These are phyloP conservation scores for Antrodiella citrinella DNA, from an alignment of 768 basidiomycete genomes.

Conservation along the genomic window DNA sequence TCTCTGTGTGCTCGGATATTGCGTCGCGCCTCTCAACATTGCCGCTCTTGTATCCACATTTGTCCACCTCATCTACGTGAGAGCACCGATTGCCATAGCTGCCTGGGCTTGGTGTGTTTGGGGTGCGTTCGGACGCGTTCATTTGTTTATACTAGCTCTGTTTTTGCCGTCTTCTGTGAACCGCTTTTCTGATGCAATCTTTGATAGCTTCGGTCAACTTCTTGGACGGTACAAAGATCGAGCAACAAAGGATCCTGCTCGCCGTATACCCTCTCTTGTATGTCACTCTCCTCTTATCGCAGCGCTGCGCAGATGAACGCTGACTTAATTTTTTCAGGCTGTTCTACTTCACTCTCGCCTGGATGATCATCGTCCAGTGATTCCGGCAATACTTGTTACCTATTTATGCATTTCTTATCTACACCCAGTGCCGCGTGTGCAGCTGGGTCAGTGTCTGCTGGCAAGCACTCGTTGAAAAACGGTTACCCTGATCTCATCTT, in stretches of 20 bases:
- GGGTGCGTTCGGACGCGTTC: slow-evolving; percentile 52
- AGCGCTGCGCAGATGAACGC: neutral
- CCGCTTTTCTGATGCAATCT: too few species aligned
- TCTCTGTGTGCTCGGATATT: slow-evolving; percentile 91
- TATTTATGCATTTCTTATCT: too few species aligned
- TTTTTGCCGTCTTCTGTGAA: neutral
- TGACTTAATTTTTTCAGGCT: slow-evolving; percentile 36
- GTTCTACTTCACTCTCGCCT: slow-evolving; percentile 91
- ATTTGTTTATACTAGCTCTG: neutral
- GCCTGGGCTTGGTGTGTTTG: slow-evolving; percentile 97
- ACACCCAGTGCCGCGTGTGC: too few species aligned
- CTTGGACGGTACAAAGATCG: slow-evolving; percentile 91
- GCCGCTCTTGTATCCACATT: slow-evolving; percentile 86
- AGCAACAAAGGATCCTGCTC: slow-evolving; percentile 80
- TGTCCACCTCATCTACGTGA: slow-evolving; percentile 76
- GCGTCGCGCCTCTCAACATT: slow-evolving; percentile 86
- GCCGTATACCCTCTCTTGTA: slow-evolving; percentile 95
- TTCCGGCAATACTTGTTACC: too few species aligned
- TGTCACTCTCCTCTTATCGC: slow-evolving; percentile 25
- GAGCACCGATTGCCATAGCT: slow-evolving; percentile 76
- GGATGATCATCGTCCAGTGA: slow-evolving; percentile 95
- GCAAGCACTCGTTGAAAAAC: too few species aligned
- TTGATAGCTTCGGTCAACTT: slow-evolving; percentile 84
- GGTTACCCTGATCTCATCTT: too few species aligned
- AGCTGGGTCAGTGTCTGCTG: too few species aligned